phyloP scores from a whole-genome alignment of 257 asterid genomes.

The Solanum bukasovii region DNA sequence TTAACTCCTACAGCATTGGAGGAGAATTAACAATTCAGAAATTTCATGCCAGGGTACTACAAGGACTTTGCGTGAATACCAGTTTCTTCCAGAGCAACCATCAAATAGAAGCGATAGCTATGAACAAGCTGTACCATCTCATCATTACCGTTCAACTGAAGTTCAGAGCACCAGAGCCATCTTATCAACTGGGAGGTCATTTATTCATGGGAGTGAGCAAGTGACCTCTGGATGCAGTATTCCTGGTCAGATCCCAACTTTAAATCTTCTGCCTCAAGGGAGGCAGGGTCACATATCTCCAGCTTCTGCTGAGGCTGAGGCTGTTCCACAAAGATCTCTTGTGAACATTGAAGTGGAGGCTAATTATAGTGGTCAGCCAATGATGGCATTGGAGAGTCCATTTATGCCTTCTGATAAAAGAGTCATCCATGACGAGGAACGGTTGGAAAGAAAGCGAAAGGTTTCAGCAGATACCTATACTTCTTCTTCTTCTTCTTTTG shows the following conservation, averaged over 20 bases:
- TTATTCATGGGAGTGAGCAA: slow-evolving; percentile 38
- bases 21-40: slow-evolving; percentile 1
- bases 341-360: slow-evolving; percentile 31
- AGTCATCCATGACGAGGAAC: slow-evolving; percentile 44
- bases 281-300: slow-evolving; percentile 43
- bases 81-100: slow-evolving; percentile 84
- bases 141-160: slow-evolving; percentile 46
- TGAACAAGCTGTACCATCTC: slow-evolving; percentile 34
- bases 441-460: slow-evolving; percentile 79
- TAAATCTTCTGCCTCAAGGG: slow-evolving; percentile 43
- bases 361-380: slow-evolving; percentile 32
- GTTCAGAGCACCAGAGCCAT: slow-evolving; percentile 36
- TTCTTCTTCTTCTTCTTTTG: neutral
- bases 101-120: slow-evolving; percentile 40
- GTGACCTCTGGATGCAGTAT: slow-evolving; percentile 32
- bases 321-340: slow-evolving; percentile 20
- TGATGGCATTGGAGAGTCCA: slow-evolving; percentile 26
- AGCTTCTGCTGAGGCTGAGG: slow-evolving; percentile 42
- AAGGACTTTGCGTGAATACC: slow-evolving; percentile 60
- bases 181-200: slow-evolving; percentile 34
- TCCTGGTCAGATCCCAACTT: slow-evolving; percentile 46
- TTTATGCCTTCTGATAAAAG: slow-evolving; percentile 43
- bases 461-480: slow-evolving; percentile 16
- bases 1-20: neutral
- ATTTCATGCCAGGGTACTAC: slow-evolving; percentile 49